phyloP scores from a whole-genome alignment of 257 asterid genomes.

The Nicotiana noctiflora region DNA sequence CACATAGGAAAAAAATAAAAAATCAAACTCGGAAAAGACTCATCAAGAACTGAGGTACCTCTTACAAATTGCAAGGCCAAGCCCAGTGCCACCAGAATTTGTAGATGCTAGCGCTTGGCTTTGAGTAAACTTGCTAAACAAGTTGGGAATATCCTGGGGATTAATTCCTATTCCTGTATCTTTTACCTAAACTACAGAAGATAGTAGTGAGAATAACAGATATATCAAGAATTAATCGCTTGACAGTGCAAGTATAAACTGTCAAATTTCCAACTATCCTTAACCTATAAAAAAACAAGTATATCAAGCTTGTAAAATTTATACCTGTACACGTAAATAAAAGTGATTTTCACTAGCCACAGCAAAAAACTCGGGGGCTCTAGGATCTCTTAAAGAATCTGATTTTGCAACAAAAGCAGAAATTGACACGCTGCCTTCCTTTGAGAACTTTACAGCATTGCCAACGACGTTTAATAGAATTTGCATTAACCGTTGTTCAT shows the following conservation, averaged over 20 bases:
- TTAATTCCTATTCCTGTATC: slow-evolving; percentile 87
- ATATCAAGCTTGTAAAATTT: neutral
- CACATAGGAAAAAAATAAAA: neutral
- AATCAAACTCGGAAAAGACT: neutral
- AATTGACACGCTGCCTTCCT: slow-evolving; percentile 77
- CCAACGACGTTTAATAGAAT: slow-evolving; percentile 76
- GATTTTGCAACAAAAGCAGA: slow-evolving; percentile 77
- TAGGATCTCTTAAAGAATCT: slow-evolving; percentile 73
- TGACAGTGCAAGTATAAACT: neutral
- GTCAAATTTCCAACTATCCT: slow-evolving; percentile 6
- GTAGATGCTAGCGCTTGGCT: slow-evolving; percentile 60
- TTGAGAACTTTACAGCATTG: slow-evolving; percentile 93
- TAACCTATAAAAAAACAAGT: neutral
- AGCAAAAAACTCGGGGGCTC: slow-evolving; percentile 70
- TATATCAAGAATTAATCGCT: neutral
- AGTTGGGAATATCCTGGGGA: slow-evolving; percentile 79
- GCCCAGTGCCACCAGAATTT: slow-evolving; percentile 86
- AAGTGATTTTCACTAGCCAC: slow-evolving; percentile 72
- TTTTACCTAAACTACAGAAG: slow-evolving; percentile 53
- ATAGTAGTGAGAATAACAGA: neutral
- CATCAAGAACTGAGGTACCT: slow-evolving; percentile 34
- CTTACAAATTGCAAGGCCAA: slow-evolving; percentile 92
- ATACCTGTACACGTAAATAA: slow-evolving; percentile 83
- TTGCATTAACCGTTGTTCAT: slow-evolving; percentile 91
- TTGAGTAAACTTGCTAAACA: slow-evolving; percentile 87